phyloP scores from a whole-genome alignment of 2,329 filamentous ascomycete species.

The Fusarium secorum region DNA sequence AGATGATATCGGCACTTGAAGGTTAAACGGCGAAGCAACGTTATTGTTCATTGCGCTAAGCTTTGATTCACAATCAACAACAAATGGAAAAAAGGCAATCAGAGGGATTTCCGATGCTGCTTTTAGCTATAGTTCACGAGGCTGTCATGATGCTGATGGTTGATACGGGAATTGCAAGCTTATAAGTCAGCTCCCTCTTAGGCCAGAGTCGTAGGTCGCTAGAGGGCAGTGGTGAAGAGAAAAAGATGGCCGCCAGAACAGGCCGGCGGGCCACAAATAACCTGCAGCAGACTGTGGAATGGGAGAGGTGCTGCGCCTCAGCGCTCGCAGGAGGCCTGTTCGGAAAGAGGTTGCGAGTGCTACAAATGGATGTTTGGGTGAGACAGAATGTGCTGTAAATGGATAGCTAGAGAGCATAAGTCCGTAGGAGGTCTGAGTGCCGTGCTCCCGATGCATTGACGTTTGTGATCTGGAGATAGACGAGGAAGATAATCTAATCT shows the following conservation, averaged over 20 bases:
- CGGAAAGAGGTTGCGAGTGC: background rate
- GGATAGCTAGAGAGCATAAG: conserved; percentile 8
- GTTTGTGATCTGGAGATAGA: background rate
- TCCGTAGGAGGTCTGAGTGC: background rate
- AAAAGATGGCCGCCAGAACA: conserved; percentile 25
- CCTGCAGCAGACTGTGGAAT: conserved; percentile 14
- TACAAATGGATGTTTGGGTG: conserved; percentile 2
- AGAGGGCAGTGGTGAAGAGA: conserved; percentile 25
- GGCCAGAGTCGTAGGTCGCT: conserved; percentile 15
- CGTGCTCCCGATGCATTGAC: conserved; percentile 13
- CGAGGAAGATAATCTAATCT: background rate
- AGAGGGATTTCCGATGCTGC: conserved; percentile 4
- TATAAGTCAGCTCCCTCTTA: conserved; percentile 30
- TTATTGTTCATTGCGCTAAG: conserved; percentile 19
- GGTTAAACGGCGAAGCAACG: conserved; percentile 26
- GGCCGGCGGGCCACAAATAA: conserved; percentile 20
- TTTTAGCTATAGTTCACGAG: conserved; percentile 22
- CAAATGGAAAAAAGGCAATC: conserved; percentile 8
- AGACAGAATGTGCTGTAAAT: conserved; percentile 17
- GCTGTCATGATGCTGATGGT: conserved; percentile 25
- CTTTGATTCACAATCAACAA: background rate
- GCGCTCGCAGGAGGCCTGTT: conserved; percentile 31
- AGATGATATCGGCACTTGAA: conserved; percentile 31
- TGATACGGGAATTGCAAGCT: conserved; percentile 15
- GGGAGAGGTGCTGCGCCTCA: conserved; percentile 28